These are phyloP conservation scores for Penicillium psychrosexuale DNA, from an alignment of 2,329 filamentous ascomycete species.

Conservation along the genomic window DNA sequence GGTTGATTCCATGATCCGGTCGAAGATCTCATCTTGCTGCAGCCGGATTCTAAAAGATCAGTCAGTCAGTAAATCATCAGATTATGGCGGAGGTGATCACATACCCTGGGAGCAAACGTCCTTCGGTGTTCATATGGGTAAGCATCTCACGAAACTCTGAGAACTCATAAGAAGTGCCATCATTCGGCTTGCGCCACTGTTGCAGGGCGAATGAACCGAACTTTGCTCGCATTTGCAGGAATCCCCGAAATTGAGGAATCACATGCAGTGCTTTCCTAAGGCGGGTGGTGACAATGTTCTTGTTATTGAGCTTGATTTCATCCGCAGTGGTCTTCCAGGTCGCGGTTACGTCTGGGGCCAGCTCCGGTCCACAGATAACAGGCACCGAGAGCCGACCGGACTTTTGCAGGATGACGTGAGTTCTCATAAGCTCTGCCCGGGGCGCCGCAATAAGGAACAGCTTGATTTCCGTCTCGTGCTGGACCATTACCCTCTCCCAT, in stretches of 20 bases:
- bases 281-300: background rate
- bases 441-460: slow-evolving; percentile 36
- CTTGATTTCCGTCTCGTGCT: slow-evolving; percentile 30
- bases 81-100: slow-evolving; percentile 1
- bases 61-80: background rate
- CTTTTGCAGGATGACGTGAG: slow-evolving; percentile 28
- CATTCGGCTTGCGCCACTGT: slow-evolving; percentile 31
- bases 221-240: slow-evolving; percentile 43
- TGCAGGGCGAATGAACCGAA: slow-evolving; percentile 43
- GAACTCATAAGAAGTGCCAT: slow-evolving; percentile 32
- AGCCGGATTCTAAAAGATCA: slow-evolving; percentile 23
- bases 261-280: slow-evolving; percentile 23
- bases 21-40: slow-evolving; percentile 27
- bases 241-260: slow-evolving; percentile 26
- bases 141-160: slow-evolving; percentile 43
- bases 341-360: background rate
- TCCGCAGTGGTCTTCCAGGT: background rate
- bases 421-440: slow-evolving; percentile 15
- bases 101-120: slow-evolving; percentile 40
- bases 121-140: slow-evolving; percentile 33
- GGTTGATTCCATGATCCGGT: slow-evolving; percentile 28
- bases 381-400: slow-evolving; percentile 17
- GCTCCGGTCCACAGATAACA: slow-evolving; percentile 18
- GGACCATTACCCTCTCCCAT: slow-evolving; percentile 31
- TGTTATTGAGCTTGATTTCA: background rate